A percentile compares a stretch with the other conserved stretches of the same genome.
These are phyloP conservation scores for Phytophthora hibernalis DNA, from an alignment of 352 stramenopile genomes.

Conservation along the genomic window DNA sequence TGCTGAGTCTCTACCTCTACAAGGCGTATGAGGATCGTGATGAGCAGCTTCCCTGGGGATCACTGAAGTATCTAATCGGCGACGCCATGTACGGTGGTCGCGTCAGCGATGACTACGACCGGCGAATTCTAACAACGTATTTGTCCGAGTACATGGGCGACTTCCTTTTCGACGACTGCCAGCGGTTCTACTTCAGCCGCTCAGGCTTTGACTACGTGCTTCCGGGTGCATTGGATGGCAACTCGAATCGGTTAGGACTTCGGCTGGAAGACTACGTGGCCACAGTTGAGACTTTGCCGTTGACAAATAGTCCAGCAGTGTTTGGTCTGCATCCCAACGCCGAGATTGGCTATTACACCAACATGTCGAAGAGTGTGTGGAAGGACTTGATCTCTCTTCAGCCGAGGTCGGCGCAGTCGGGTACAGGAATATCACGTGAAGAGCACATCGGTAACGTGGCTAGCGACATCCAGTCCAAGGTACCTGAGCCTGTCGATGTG, in stretches of 20 bases:
- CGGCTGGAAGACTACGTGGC: conserved; percentile 81
- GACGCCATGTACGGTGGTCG: conserved; percentile 97
- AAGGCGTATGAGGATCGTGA: conserved; percentile 94
- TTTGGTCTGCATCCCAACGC: conserved; percentile 97
- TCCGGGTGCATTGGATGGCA: conserved; percentile 40
- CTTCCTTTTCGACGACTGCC: conserved; percentile 96
- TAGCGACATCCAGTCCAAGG: conserved; percentile 92
- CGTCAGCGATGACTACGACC: conserved; percentile 97
- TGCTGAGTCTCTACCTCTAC: conserved; percentile 94
- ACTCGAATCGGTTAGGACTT: conserved; percentile 17
- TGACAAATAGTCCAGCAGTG: conserved; percentile 95
- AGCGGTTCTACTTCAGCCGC: conserved; percentile 94
- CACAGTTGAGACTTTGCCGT: conserved; percentile 90
- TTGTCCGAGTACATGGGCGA: conserved; percentile 97
- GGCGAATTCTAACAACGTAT: conserved; percentile 94
- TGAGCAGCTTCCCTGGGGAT: conserved; percentile 95
- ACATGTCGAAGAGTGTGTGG: conserved; percentile 95
- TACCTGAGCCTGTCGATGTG: conserved; percentile 89
- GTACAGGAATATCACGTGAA: conserved; percentile 90
- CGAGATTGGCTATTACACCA: conserved; percentile 97
- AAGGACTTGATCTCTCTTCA: conserved; percentile 94
- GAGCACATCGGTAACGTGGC: conserved; percentile 92
- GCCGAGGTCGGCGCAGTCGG: conserved; percentile 80
- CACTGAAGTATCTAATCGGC: conserved; percentile 95
- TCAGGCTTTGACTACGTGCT: conserved; percentile 95